Percentiles rank a stretch among this genome's conserved stretches.
Evolutionary conservation across 73 alveolate genomes (phyloP).

Genomic region (Paramecium biaurelia): DNA sequence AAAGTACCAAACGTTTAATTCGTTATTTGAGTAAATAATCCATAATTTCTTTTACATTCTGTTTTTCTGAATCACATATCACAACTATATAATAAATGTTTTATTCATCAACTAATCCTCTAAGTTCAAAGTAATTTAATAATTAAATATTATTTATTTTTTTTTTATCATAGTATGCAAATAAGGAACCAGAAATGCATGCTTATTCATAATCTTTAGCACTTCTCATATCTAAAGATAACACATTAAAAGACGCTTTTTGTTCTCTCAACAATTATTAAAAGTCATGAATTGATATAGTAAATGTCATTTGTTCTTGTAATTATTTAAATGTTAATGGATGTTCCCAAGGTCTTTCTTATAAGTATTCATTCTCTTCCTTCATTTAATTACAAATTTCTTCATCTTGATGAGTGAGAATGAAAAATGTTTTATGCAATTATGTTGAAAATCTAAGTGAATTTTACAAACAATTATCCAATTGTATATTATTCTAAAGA

Average conservation of each 20-base stretch:
- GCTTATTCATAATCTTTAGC: neutral
- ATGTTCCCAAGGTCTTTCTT: slow-evolving; percentile 54
- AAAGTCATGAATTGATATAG: neutral
- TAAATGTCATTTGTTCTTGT: neutral
- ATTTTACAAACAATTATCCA: neutral
- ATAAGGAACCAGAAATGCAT: neutral
- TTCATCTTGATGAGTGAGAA: slow-evolving; percentile 4
- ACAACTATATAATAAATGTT: neutral
- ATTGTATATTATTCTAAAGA: neutral
- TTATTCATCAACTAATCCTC: neutral
- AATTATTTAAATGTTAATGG: neutral
- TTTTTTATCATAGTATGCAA: neutral
- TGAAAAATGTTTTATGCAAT: neutral
- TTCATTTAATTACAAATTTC: neutral
- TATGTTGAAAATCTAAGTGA: neutral
- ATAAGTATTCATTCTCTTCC: slow-evolving; percentile 10
- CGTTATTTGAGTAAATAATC: neutral
- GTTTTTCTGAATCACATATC: neutral
- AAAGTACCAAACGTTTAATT: neutral
- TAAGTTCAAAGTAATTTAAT: neutral
- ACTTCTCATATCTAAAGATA: neutral
- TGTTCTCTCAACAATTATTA: neutral
- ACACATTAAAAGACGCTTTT: neutral
- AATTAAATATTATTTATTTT: neutral
- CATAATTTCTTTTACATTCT: neutral